These are phyloP conservation scores for Boletus subcaerulescens DNA, from an alignment of 768 basidiomycete species.

Conservation along the genomic window DNA sequence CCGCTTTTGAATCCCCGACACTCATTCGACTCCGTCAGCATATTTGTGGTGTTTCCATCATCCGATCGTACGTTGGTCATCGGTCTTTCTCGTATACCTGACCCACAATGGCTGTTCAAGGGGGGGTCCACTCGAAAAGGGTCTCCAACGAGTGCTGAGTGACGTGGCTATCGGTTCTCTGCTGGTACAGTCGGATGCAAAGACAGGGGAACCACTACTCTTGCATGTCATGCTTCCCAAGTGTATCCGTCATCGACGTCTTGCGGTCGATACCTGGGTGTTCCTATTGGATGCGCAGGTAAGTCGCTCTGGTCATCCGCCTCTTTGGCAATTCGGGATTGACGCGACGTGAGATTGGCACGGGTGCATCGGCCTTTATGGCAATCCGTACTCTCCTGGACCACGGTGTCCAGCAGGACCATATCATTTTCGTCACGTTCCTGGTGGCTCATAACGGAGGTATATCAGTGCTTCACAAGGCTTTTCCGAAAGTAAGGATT, in stretches of 20 bases:
- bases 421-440: constrained; percentile 88
- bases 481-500: constrained; percentile 84
- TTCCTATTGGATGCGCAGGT: constrained; percentile 91
- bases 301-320: constrained; percentile 1
- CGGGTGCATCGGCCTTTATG: constrained; percentile 93
- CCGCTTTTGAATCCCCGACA: not conserved
- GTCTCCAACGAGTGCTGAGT: constrained; percentile 83
- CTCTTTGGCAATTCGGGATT: not conserved
- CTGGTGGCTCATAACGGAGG: constrained; percentile 84
- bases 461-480: constrained; percentile 68
- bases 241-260: constrained; percentile 61
- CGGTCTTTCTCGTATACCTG: not conserved
- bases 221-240: constrained; percentile 79
- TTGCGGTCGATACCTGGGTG: constrained; percentile 72
- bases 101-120: constrained; percentile 41
- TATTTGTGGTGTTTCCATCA: constrained; percentile 85
- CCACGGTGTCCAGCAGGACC: constrained; percentile 81
- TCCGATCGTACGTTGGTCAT: constrained; percentile 66
- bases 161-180: constrained; percentile 87
- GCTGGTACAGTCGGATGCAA: constrained; percentile 83
- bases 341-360: constrained; percentile 67
- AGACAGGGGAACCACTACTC: constrained; percentile 83
- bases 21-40: constrained; percentile 38
- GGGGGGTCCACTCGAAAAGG: constrained; percentile 88
- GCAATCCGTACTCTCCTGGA: constrained; percentile 90